Conservation (phyloP, 306 rosid species). For the Geum urbanum region DNA sequence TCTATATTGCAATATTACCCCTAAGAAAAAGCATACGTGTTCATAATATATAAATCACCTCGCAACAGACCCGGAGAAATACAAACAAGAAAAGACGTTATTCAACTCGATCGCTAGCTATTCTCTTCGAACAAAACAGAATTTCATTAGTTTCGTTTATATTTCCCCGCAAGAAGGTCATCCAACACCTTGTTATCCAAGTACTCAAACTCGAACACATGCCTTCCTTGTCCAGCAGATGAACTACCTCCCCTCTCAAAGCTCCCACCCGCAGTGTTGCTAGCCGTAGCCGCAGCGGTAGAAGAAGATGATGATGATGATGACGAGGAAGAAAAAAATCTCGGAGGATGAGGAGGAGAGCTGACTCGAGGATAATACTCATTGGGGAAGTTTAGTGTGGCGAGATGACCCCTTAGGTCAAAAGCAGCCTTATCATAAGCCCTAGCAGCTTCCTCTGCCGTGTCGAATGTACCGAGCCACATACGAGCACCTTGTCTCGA, state of each 20-base stretch:
- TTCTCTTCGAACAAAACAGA: not conserved
- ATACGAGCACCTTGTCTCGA: slow-evolving; percentile 63
- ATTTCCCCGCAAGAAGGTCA: slow-evolving; percentile 62
- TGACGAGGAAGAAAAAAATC: slow-evolving; percentile 30
- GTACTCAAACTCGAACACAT: slow-evolving; percentile 59
- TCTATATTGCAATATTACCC: too few relatives aligned
- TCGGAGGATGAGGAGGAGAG: slow-evolving; percentile 59
- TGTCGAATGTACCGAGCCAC: slow-evolving; percentile 84
- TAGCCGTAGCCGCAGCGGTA: not conserved
- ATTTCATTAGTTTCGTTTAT: slow-evolving; percentile 26
- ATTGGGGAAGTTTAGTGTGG: slow-evolving; percentile 66
- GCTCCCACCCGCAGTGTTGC: slow-evolving; percentile 8
- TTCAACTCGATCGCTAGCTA: not conserved
- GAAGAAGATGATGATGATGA: slow-evolving; percentile 25
- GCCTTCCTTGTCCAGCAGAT: slow-evolving; percentile 34
- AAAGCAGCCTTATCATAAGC: slow-evolving; percentile 85
- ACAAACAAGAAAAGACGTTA: not conserved
- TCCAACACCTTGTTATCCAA: slow-evolving; percentile 70
- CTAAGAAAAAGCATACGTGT: not conserved
- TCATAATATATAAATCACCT: too few relatives aligned
- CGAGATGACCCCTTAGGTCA: slow-evolving; percentile 68
- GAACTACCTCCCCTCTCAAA: slow-evolving; percentile 25
- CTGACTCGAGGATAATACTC: slow-evolving; percentile 63
- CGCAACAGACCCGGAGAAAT: not conserved
- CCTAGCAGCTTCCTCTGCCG: slow-evolving; percentile 78